Percentiles rank a stretch among this genome's conserved stretches.
Evolutionary conservation across 441 rosid genomes (phyloP).

Genomic region (Gossypium schwendimanii): DNA sequence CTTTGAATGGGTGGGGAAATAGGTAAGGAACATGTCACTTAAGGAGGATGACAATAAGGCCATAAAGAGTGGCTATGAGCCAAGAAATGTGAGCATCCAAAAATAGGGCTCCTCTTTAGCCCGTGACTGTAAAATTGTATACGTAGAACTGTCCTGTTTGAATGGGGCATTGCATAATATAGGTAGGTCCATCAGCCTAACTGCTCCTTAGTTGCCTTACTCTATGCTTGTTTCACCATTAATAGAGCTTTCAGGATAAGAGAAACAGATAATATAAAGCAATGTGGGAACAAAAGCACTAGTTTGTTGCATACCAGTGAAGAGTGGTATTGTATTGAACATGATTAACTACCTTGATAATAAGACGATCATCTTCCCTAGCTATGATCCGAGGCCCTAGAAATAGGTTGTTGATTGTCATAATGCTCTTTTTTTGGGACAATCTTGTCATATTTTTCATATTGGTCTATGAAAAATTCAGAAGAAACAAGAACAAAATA

Average conservation of each 20-base stretch:
- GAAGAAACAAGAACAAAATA: not conserved
- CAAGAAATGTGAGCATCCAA: constrained; percentile 69
- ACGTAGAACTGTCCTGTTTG: constrained; percentile 48
- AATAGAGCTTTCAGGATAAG: not conserved
- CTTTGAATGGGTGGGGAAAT: constrained; percentile 52
- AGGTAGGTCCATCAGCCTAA: constrained; percentile 76
- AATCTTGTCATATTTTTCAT: constrained; percentile 28
- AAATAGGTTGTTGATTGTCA: constrained; percentile 31
- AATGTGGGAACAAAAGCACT: not conserved
- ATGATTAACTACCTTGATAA: constrained; percentile 28
- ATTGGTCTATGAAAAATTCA: constrained; percentile 6
- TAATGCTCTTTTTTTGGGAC: constrained; percentile 30
- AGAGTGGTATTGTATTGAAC: constrained; percentile 26
- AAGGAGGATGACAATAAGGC: constrained; percentile 58
- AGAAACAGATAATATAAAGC: not conserved
- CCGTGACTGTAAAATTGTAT: constrained; percentile 52
- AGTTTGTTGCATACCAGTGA: constrained; percentile 21
- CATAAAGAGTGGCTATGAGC: constrained; percentile 60
- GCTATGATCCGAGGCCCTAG: constrained; percentile 27
- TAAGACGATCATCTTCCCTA: constrained; percentile 28
- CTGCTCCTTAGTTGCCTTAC: constrained; percentile 45
- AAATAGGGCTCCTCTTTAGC: constrained; percentile 68
- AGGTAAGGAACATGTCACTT: constrained; percentile 41
- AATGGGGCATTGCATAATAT: constrained; percentile 66
- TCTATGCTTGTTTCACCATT: constrained; percentile 41